phyloP scores from a whole-genome alignment of 257 asterid genomes.

The Solanum chaucha region DNA sequence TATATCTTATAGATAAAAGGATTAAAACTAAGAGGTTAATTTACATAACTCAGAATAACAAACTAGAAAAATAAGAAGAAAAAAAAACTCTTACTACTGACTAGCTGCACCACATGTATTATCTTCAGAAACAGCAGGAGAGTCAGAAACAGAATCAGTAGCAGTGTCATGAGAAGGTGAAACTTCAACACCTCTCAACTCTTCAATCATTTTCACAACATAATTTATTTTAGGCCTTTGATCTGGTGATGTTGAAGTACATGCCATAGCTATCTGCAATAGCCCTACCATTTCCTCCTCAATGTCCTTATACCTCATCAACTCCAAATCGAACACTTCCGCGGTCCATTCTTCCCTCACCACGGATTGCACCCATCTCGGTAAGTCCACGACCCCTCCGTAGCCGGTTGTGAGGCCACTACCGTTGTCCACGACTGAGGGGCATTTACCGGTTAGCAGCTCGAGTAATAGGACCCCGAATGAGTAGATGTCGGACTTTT shows the following conservation, averaged over 20 bases:
- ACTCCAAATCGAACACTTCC: slow-evolving; percentile 93
- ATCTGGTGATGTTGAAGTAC: slow-evolving; percentile 52
- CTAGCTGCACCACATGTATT: slow-evolving; percentile 41
- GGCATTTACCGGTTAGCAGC: slow-evolving; percentile 80
- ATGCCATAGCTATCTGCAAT: slow-evolving; percentile 82
- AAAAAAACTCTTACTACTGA: slow-evolving; percentile 7
- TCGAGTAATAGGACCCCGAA: slow-evolving; percentile 85
- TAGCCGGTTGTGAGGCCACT: slow-evolving; percentile 41
- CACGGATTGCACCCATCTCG: slow-evolving; percentile 96
- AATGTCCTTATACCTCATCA: slow-evolving; percentile 87
- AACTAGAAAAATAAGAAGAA: no score
- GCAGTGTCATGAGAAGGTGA: slow-evolving; percentile 51
- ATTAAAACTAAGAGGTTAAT: no score
- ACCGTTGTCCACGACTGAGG: slow-evolving; percentile 38
- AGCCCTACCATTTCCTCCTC: slow-evolving; percentile 97
- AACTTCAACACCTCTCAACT: slow-evolving; percentile 57
- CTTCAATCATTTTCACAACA: slow-evolving; percentile 76
- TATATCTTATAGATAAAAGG: no score
- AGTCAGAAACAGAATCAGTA: slow-evolving; percentile 57
- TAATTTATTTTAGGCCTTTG: slow-evolving; percentile 65
- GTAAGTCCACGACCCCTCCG: slow-evolving; percentile 59
- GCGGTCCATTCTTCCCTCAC: slow-evolving; percentile 99
- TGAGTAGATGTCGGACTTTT: slow-evolving; percentile 65
- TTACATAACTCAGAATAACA: no score
- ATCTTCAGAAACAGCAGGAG: slow-evolving; percentile 61